A percentile compares a stretch with the other conserved stretches of the same genome.
Conservation (phyloP, 2,329 filamentous ascomycete genomes). For the Colletotrichum eremochloae region DNA sequence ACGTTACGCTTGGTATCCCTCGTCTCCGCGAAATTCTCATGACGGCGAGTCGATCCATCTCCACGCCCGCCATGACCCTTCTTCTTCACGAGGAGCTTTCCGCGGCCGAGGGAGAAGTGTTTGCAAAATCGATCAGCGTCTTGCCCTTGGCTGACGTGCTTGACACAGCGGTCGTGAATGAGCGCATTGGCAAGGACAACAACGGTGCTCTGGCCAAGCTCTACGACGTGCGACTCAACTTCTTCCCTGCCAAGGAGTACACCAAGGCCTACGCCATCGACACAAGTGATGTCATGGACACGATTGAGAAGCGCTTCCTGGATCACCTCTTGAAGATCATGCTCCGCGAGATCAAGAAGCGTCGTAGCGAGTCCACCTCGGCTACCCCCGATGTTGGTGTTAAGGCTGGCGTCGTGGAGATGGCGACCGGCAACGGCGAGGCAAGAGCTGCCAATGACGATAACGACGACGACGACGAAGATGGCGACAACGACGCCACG, state of each 20-base stretch:
- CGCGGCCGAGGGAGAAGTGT: slow-evolving; percentile 77
- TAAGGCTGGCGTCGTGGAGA: slow-evolving; percentile 66
- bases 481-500: slow-evolving; percentile 83
- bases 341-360: slow-evolving; percentile 86
- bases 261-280: slow-evolving; percentile 86
- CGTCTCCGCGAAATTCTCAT: slow-evolving; percentile 97
- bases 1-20: slow-evolving; percentile 98
- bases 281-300: slow-evolving; percentile 80
- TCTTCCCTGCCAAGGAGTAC: slow-evolving; percentile 90
- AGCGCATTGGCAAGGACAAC: slow-evolving; percentile 80
- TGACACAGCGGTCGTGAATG: slow-evolving; percentile 83
- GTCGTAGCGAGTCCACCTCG: slow-evolving; percentile 72
- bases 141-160: slow-evolving; percentile 87
- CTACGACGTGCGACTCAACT: slow-evolving; percentile 84
- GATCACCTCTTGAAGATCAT: slow-evolving; percentile 78
- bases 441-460: slow-evolving; percentile 62
- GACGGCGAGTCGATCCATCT: slow-evolving; percentile 91
- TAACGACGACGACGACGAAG: slow-evolving; percentile 77
- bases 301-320: slow-evolving; percentile 86
- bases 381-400: slow-evolving; percentile 81
- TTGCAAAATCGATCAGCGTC: slow-evolving; percentile 92
- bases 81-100: slow-evolving; percentile 80
- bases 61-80: slow-evolving; percentile 91
- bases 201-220: slow-evolving; percentile 81
- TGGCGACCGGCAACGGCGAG: slow-evolving; percentile 57